Percentiles rank a stretch among this genome's conserved stretches.
These are phyloP conservation scores for Aspergillus bertholletiae DNA, from an alignment of 495 filamentous ascomycete species.

Conservation along the genomic window DNA sequence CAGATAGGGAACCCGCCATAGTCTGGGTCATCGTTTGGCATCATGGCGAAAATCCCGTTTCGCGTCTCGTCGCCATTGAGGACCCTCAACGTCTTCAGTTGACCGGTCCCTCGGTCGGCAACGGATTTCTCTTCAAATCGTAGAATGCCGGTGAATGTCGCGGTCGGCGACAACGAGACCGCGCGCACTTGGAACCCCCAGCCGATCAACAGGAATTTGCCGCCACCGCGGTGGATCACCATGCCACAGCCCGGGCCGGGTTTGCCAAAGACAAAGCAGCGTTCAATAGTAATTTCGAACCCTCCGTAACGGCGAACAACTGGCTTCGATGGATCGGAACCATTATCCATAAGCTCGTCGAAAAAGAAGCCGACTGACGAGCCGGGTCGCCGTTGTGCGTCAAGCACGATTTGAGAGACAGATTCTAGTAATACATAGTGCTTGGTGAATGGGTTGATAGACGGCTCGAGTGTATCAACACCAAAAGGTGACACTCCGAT, in stretches of 20 bases:
- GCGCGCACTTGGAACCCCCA: slow-evolving; percentile 43
- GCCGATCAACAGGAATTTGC: slow-evolving; percentile 43
- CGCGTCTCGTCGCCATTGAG: slow-evolving; percentile 50
- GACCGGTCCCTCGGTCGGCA: slow-evolving; percentile 28
- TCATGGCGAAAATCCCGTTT: slow-evolving; percentile 41
- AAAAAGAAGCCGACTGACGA: slow-evolving; percentile 46
- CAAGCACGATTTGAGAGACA: slow-evolving; percentile 34
- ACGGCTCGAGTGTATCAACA: slow-evolving; percentile 39
- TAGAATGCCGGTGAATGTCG: slow-evolving; percentile 43
- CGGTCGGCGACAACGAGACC: slow-evolving; percentile 17
- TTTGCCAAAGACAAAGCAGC: slow-evolving; percentile 47
- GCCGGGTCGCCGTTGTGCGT: slow-evolving; percentile 33
- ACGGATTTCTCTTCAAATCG: slow-evolving; percentile 39
- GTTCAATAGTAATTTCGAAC: slow-evolving; percentile 37
- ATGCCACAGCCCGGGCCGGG: slow-evolving; percentile 40
- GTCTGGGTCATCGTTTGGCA: slow-evolving; percentile 49
- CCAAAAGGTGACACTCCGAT: slow-evolving; percentile 45
- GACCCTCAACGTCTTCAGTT: slow-evolving; percentile 30
- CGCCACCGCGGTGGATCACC: slow-evolving; percentile 36
- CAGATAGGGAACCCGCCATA: slow-evolving; percentile 50
- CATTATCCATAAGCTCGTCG: slow-evolving; percentile 29
- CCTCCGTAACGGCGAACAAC: slow-evolving; percentile 17
- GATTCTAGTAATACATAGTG: slow-evolving; percentile 37
- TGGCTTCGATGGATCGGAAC: slow-evolving; percentile 21
- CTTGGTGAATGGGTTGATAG: slow-evolving; percentile 31